Base-by-base conservation (phyloP, 176 grass and related monocot genomes). In the Avena sativa region DNA sequence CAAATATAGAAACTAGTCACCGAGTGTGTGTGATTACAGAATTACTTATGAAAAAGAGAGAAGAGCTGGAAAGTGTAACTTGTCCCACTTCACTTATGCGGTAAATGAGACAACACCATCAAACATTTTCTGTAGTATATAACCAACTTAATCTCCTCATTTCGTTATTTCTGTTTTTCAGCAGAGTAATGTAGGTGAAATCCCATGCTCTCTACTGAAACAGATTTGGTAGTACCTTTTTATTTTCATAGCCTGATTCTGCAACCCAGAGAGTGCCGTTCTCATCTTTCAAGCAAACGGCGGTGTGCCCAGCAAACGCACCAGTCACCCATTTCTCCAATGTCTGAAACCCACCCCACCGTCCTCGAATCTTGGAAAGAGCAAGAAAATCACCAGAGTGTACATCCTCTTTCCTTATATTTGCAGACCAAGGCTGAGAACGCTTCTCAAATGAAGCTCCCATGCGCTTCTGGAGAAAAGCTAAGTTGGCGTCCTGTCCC, bases 241-340 rank as follows among this genome's bases (percentile, higher is more conserved):
- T 89, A 76, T 99, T 97, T 76, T 99, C 97, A 86, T 93, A 90
- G 17, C 97, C 97, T 58, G 97, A 99, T 82, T 99, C 94, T 43
- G 92, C 97, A 75, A 99, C 87, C 94, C 97, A 99, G 6, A 99
- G 86, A 58, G 91, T 90, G 25, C 91, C 97, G 17, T 94, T 87
- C 19, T 90, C 83, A 90, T 99, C 97, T 81, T 99, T 99, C 76
- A 99, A 81, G 85, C 91, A 92, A 67, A 99, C 97, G 6, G 94
- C 94, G 19, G 97, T 97, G 52, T 99, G 97, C 20, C 97, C 97
- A 81, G 97, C 97, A 72, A 99, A 99, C 63, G 97, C 91, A 3
- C 97, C 97, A 2, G 94, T 96, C 56, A 96, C 97, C 97, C 97
- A 99, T 89, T 99, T 99, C 83, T 96, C 97, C 47, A 99, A 75